A percentile compares a stretch with the other conserved stretches of the same genome.
Evolutionary conservation across 2,329 filamentous ascomycete species (phyloP).

Genomic region (Fusarium multiceps): DNA sequence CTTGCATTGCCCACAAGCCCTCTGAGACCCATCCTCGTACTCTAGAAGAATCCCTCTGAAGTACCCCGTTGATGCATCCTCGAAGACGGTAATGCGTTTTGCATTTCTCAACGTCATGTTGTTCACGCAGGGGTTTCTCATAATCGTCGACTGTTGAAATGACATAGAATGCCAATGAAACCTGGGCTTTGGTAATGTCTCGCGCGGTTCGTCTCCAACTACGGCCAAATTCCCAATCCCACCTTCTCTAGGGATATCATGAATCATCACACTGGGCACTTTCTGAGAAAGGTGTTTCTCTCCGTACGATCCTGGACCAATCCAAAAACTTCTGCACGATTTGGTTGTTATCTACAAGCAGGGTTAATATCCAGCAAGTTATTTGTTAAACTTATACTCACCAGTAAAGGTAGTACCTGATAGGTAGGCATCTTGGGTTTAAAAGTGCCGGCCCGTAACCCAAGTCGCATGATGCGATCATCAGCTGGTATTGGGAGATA

Average conservation of each 20-base stretch:
- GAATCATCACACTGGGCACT: background rate
- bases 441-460: background rate
- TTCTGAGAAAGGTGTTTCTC: background rate
- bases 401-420: background rate
- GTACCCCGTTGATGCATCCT: background rate
- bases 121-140: background rate
- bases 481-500: background rate
- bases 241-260: background rate
- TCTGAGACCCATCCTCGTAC: background rate
- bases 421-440: background rate
- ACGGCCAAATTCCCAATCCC: background rate
- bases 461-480: background rate
- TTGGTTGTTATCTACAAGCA: background rate
- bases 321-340: background rate
- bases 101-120: background rate
- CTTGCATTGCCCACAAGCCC: background rate
- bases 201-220: background rate
- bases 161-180: background rate
- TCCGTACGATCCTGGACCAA: background rate
- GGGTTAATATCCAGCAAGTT: background rate
- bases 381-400: background rate
- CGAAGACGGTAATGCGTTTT: background rate
- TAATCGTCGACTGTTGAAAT: background rate
- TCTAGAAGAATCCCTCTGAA: background rate
- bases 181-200: background rate